These are phyloP conservation scores for Wallacemonas collosoma DNA, from an alignment of 208 protist species.

Conservation along the genomic window DNA sequence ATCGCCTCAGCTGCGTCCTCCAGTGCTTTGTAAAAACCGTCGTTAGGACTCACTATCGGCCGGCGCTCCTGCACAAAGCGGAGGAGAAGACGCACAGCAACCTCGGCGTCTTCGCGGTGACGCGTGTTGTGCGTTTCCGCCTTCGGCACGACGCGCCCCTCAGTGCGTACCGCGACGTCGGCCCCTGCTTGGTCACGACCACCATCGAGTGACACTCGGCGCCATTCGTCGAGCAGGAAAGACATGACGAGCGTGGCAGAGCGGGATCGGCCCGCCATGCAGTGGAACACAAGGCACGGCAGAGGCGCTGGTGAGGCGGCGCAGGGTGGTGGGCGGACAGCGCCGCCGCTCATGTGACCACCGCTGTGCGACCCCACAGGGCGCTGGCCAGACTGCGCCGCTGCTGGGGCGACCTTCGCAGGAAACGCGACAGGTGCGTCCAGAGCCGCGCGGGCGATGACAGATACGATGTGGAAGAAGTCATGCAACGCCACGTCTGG, in stretches of 20 bases:
- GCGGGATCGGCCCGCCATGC: slow-evolving; percentile 70
- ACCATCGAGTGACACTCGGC: neutral
- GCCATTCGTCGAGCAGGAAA: slow-evolving; percentile 59
- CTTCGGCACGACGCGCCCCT: neutral
- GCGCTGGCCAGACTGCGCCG: no score
- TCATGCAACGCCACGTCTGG: slow-evolving; percentile 14
- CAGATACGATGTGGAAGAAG: slow-evolving; percentile 28
- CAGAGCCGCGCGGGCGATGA: slow-evolving; percentile 31
- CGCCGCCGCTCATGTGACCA: neutral
- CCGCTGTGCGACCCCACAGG: neutral
- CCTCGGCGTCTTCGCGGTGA: neutral
- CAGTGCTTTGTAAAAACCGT: slow-evolving; percentile 22
- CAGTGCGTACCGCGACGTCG: neutral
- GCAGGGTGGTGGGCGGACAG: neutral
- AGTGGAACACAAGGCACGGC: slow-evolving; percentile 67
- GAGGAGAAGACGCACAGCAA: slow-evolving; percentile 20
- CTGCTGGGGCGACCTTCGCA: no score
- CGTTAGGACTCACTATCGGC: slow-evolving; percentile 34
- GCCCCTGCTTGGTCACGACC: no score
- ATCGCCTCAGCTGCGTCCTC: neutral
- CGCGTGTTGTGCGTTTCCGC: neutral
- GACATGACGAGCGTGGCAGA: slow-evolving; percentile 61
- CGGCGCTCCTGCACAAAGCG: slow-evolving; percentile 34
- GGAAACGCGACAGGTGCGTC: neutral
- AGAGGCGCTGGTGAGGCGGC: neutral